Percentiles rank a stretch among this genome's conserved stretches.
Conservation (phyloP, 345 rosid genomes). For the Ceriops zippeliana region DNA sequence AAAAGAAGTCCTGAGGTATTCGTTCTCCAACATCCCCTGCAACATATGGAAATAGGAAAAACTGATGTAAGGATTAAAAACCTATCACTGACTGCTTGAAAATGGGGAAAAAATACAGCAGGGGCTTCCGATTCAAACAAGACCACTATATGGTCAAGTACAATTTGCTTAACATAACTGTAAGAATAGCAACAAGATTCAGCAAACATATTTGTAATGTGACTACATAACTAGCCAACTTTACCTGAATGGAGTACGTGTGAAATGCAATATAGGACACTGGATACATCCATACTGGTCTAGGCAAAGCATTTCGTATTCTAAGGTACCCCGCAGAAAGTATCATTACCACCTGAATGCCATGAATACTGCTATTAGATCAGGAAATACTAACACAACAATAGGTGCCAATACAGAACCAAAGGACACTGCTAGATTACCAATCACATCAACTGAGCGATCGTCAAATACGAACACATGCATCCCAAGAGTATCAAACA, state of each 20-base stretch:
- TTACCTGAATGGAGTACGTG: conserved; percentile 83
- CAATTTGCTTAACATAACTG: neutral
- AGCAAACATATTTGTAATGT: neutral
- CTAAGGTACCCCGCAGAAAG: conserved; percentile 94
- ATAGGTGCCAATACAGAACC: neutral
- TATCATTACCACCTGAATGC: conserved; percentile 86
- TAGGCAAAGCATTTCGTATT: conserved; percentile 74
- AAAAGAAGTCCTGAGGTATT: conserved; percentile 72
- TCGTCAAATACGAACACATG: neutral
- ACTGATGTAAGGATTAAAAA: neutral
- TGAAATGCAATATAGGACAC: conserved; percentile 82
- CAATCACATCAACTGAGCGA: neutral
- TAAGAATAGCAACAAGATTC: neutral
- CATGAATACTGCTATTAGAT: conserved; percentile 10
- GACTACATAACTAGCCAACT: conserved; percentile 4
- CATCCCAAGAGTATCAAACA: neutral
- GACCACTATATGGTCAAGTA: neutral
- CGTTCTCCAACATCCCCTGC: conserved; percentile 93
- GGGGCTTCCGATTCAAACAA: neutral
- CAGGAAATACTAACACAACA: neutral
- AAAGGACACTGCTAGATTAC: neutral
- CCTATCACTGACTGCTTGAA: neutral
- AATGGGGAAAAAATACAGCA: too few species aligned
- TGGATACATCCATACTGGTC: conserved; percentile 90
- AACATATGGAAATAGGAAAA: neutral